Evolutionary conservation across 495 filamentous ascomycete species (phyloP), one percentile per base, ranked within the genome.

Genomic region (Daldinia vernicosa): DNA sequence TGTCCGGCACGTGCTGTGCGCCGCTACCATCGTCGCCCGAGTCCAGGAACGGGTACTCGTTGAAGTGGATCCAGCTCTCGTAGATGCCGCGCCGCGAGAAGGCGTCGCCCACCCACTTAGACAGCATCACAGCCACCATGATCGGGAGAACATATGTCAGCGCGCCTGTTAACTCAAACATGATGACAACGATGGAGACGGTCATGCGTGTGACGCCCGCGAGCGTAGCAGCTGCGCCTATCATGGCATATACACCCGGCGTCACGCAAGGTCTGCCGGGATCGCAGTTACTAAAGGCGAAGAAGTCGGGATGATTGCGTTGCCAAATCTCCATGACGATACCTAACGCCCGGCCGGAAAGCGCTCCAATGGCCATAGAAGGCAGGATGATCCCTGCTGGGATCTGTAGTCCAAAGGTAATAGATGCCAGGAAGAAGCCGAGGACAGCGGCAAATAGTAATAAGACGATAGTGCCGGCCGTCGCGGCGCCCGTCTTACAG

Each of bases 71-170:
- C 95, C 95, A 99, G 52, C 89, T 91, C 76, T 99, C 95, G 83
- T 99, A 99, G 78, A 99, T 99, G 30, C 96, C 95, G 17, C 92
- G 89, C 55, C 92, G 93, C 17, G 92, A 92, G 79, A 99, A 97
- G 28, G 95, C 95, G 78, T 99, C 95, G 74, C 95, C 95, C 22
- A 97, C 93, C 95, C 95, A 99, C 80, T 99, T 99, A 66, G 91
- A 92, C 24, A 98, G 81, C 95, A 99, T 97, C 66, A 99, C 95
- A n/a, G 96, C 94, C 66, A 99, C 92, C 95, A 99, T 99, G 76
- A 99, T 98, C 19, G 95, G 95, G 11, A 99, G 89, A 33, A 99
- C 95, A 77, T 99, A 98, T 0, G 94, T 97, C 14, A 99, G 83
- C 0, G 95, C 96, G 27, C 95, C 95, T 0, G 95, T 99, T 28